Conservation (phyloP, 352 stramenopile genomes). For the Pythium brachiatum region DNA sequence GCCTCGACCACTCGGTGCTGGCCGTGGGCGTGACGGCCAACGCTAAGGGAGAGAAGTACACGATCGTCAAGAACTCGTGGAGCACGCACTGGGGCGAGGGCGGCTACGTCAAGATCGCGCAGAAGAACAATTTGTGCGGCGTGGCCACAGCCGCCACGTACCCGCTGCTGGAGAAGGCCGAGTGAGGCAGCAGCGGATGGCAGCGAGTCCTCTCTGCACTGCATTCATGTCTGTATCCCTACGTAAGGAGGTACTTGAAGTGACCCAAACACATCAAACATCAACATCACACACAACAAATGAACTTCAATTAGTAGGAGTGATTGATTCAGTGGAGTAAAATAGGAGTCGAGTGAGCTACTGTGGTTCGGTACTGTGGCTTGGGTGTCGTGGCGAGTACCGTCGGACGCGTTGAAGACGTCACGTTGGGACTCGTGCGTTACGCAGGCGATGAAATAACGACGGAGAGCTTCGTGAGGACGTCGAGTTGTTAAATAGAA, state of each 20-base stretch:
- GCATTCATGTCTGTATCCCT: neutral
- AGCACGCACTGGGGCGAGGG: slow-evolving; percentile 92
- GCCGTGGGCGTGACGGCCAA: slow-evolving; percentile 88
- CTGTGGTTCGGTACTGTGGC: too few relatives aligned
- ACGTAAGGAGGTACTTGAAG: neutral
- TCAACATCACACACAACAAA: neutral
- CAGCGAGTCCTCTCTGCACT: neutral
- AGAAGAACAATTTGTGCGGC: slow-evolving; percentile 94
- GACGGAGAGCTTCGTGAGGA: neutral
- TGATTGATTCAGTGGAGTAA: too few relatives aligned
- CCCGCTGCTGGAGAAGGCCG: slow-evolving; percentile 48
- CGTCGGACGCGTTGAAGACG: neutral
- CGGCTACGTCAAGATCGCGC: slow-evolving; percentile 90
- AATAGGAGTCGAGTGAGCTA: too few relatives aligned
- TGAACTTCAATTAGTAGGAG: neutral
- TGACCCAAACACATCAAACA: neutral
- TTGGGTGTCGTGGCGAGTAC: neutral
- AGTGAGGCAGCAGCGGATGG: neutral
- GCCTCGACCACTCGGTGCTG: slow-evolving; percentile 91
- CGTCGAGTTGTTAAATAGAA: neutral
- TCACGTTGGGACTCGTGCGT: neutral
- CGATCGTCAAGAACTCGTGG: slow-evolving; percentile 95
- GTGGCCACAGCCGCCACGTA: slow-evolving; percentile 90
- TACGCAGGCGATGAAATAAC: neutral
- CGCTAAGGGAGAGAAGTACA: slow-evolving; percentile 89